A percentile compares a stretch with the other conserved stretches of the same genome.
Conservation (phyloP, 805 yeast species). For the Candida odintsovae region DNA sequence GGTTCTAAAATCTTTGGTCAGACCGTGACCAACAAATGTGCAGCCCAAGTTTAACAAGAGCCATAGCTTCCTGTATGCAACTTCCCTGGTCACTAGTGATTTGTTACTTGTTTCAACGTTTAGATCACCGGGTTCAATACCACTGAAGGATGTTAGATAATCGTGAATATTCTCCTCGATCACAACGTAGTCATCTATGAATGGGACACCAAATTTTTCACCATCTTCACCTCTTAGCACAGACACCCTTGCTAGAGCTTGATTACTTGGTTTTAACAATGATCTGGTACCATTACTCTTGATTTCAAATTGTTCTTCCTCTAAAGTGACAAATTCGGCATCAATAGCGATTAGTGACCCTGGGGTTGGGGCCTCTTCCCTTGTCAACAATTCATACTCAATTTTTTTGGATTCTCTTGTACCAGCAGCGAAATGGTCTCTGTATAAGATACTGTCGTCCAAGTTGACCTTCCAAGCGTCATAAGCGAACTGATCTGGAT, state of each 20-base stretch:
- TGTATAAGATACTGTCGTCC: conserved; percentile 60
- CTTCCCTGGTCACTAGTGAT: conserved; percentile 70
- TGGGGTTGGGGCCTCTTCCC: conserved; percentile 62
- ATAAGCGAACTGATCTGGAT: conserved; percentile 40
- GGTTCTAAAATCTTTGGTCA: conserved; percentile 85
- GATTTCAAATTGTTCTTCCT: conserved; percentile 75
- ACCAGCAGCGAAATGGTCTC: conserved; percentile 69
- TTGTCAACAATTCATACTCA: conserved; percentile 65
- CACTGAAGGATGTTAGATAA: conserved; percentile 85
- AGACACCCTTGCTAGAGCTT: conserved; percentile 84
- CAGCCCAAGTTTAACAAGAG: conserved; percentile 82
- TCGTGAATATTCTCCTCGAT: conserved; percentile 70
- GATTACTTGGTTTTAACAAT: conserved; percentile 65
- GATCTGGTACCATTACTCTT: conserved; percentile 65
- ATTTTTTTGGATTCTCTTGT: conserved; percentile 50
- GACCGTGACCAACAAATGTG: conserved; percentile 91
- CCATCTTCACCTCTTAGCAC: conserved; percentile 73
- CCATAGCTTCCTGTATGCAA: conserved; percentile 89
- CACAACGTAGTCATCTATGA: conserved; percentile 88
- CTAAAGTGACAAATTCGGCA: conserved; percentile 88
- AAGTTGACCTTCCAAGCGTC: conserved; percentile 44
- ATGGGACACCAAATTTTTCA: conserved; percentile 61
- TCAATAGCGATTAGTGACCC: conserved; percentile 88
- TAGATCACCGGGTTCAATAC: conserved; percentile 90
- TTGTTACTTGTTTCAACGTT: conserved; percentile 61